Conservation (phyloP, 768 basidiomycete genomes). For the Leccinum ochraceum region DNA sequence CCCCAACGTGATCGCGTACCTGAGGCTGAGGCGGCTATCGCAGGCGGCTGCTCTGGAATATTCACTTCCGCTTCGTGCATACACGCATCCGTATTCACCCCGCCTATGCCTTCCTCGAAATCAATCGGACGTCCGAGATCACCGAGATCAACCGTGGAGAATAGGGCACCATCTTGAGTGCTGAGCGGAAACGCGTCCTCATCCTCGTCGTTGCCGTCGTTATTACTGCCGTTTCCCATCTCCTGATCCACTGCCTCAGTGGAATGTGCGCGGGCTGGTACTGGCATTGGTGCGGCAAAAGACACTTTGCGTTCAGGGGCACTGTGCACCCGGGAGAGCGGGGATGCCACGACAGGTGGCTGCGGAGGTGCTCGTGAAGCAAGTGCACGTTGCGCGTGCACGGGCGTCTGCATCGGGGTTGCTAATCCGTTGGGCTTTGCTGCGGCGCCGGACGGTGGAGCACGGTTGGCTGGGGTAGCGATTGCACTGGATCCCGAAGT, state of each 20-base stretch:
- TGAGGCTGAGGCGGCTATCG: neutral
- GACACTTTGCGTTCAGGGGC: constrained; percentile 17
- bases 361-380: constrained; percentile 10
- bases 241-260: constrained; percentile 5
- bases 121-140: constrained; percentile 42
- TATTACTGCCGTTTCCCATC: neutral
- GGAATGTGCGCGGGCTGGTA: neutral
- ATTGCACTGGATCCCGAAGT: constrained; percentile 1
- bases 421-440: constrained; percentile 26
- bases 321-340: constrained; percentile 14
- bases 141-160: constrained; percentile 56
- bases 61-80: constrained; percentile 5
- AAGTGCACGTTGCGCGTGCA: constrained; percentile 32
- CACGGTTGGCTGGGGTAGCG: neutral
- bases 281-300: constrained; percentile 2
- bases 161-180: constrained; percentile 69
- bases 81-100: constrained; percentile 14
- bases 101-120: constrained; percentile 38
- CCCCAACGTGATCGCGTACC: no score
- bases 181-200: constrained; percentile 45
- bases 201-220: constrained; percentile 29
- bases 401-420: constrained; percentile 38
- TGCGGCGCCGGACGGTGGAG: neutral
- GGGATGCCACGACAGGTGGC: constrained; percentile 8
- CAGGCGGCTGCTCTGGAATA: neutral